Evolutionary conservation across 805 yeast genomes (phyloP).

Genomic region (Pichia paraexigua): DNA sequence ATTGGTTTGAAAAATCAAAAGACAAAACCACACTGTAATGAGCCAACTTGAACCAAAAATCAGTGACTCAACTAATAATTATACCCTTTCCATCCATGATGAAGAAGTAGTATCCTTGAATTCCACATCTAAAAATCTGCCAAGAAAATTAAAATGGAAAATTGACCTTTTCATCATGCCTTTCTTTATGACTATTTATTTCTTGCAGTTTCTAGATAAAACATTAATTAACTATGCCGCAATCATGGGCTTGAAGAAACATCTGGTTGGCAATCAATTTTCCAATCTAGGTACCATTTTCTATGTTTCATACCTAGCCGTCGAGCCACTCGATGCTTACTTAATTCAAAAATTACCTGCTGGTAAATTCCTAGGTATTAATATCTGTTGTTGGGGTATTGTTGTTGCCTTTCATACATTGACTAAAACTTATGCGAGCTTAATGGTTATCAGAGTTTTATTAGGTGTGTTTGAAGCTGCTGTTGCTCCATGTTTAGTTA

Average conservation of each 20-base stretch:
- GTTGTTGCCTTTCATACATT: conserved; percentile 34
- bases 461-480: conserved; percentile 33
- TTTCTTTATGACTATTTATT: conserved; percentile 5
- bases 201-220: conserved; percentile 3
- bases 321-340: conserved; percentile 37
- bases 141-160: conserved; percentile 7
- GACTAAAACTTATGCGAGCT: conserved; percentile 37
- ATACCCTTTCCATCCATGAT: background rate
- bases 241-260: background rate
- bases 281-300: conserved; percentile 31
- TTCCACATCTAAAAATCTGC: background rate
- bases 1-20: background rate
- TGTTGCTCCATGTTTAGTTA: conserved; percentile 12
- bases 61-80: background rate
- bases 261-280: conserved; percentile 10
- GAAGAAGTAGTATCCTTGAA: background rate
- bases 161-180: conserved; percentile 9
- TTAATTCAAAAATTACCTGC: conserved; percentile 31
- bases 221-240: background rate
- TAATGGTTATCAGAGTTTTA: conserved; percentile 36
- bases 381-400: conserved; percentile 29
- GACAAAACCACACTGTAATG: background rate
- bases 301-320: conserved; percentile 39
- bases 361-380: conserved; percentile 24
- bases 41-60: background rate